A percentile compares a stretch with the other conserved stretches of the same genome.
phyloP scores from a whole-genome alignment of 176 grass and related monocot species.

The Otatea glauca region DNA sequence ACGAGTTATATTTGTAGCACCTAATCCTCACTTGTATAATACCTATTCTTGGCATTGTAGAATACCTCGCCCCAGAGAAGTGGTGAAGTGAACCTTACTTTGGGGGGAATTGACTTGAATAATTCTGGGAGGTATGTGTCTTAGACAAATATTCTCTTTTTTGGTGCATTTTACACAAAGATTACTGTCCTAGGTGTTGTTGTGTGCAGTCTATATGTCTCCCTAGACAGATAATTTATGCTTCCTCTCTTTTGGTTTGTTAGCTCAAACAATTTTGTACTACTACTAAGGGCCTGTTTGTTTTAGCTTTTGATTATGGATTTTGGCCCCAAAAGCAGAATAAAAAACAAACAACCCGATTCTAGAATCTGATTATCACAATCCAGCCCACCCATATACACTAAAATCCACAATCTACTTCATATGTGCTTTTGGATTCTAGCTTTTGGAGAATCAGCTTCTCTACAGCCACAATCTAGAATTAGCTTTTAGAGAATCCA shows the following conservation, averaged over 20 bases:
- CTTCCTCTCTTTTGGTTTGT: conserved; percentile 27
- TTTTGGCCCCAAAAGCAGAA: too few species aligned
- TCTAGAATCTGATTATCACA: too few species aligned
- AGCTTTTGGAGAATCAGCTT: too few species aligned
- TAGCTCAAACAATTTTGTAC: neutral
- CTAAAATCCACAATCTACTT: too few species aligned
- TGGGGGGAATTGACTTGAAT: conserved; percentile 98
- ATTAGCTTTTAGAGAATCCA: too few species aligned
- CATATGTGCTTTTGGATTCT: too few species aligned
- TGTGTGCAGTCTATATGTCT: conserved; percentile 39
- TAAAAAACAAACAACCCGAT: too few species aligned
- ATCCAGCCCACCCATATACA: too few species aligned
- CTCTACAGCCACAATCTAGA: too few species aligned
- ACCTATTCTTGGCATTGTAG: conserved; percentile 59
- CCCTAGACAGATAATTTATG: conserved; percentile 11
- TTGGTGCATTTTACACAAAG: conserved; percentile 25
- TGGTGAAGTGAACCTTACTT: conserved; percentile 89
- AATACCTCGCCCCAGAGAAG: conserved; percentile 84
- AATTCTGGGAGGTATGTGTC: conserved; percentile 90
- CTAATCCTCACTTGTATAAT: conserved; percentile 27
- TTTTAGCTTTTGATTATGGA: too few species aligned
- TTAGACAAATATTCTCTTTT: neutral
- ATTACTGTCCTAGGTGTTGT: conserved; percentile 24
- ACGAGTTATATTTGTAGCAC: neutral
- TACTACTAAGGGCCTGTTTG: too few species aligned